A percentile compares a stretch with the other conserved stretches of the same genome.
phyloP scores from a whole-genome alignment of 495 filamentous ascomycete species.

The Trichoderma reesei region DNA sequence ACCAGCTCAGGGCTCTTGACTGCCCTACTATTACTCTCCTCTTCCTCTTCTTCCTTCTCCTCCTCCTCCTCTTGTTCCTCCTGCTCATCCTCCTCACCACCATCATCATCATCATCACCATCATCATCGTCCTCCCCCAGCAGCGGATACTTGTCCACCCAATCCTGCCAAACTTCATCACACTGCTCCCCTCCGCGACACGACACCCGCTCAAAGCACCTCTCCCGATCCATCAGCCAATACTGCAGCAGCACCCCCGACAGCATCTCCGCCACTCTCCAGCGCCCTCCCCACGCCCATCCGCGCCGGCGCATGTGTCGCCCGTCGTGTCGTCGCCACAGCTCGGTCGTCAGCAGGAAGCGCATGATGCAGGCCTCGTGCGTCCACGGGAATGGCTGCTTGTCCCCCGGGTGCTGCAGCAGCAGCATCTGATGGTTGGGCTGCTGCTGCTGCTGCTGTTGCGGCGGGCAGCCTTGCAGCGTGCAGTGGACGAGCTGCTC shows the following conservation, averaged over 20 bases:
- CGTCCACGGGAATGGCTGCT: background rate
- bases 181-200: background rate
- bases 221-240: background rate
- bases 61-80: background rate
- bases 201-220: background rate
- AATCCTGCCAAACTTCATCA: background rate
- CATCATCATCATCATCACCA: background rate
- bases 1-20: background rate
- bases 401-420: too few species aligned
- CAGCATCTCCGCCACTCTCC: background rate
- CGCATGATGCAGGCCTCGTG: background rate
- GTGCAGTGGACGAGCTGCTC: background rate
- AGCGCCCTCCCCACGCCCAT: background rate
- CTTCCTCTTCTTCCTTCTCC: background rate
- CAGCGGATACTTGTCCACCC: slow-evolving; percentile 2
- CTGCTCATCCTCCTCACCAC: background rate
- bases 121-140: background rate
- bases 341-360: background rate
- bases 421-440: background rate
- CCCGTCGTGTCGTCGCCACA: background rate
- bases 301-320: background rate
- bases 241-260: slow-evolving; percentile 1
- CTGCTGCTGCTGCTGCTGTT: background rate
- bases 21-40: background rate
- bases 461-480: background rate